Evolutionary conservation across 208 protist genomes (phyloP), one percentile per base, ranked within the genome.

Genomic region (Porcisia deanei): DNA sequence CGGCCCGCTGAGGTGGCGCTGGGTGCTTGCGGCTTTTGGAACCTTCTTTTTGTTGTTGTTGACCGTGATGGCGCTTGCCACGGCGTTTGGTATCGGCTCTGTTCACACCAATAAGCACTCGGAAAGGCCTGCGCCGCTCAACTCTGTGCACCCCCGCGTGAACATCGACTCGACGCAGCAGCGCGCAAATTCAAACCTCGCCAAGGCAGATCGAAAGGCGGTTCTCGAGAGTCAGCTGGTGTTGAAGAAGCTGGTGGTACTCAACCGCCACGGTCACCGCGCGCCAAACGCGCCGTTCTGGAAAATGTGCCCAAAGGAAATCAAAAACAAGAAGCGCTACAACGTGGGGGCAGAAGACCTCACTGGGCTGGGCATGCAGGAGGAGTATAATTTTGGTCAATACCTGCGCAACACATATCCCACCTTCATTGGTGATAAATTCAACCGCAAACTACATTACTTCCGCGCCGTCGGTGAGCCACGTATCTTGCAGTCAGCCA

Each of bases 391-490:
- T 39, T 92, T 94, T 60, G 91, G 91, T 0, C 72, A 84, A 57
- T 94, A 89, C 73, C 30, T 96, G 25, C 89, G 85, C 76, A 54
- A 83, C 57, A 84, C 45, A 20, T 96, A 93, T 76, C 45, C 59
- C 73, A 73, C 70, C 76, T 92, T 96, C 70, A 82, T 96, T 54
- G 89, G 89, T 4, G 66, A 81, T 39, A 86, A 85, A 22, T 96
- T 94, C 73, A 93, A 96, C 79, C 88, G 89, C 68, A 89, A 81
- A 41, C 67, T 87, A 41, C 91, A 96, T 77, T 93, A 90, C 79
- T 90, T 96, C 75, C 91, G 88, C 55, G 89, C 91, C 12, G 91
- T 96, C 34, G 91, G 91, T n/a, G 91, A 96, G 81, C 89, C 89
- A 22, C 89, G 91, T 61, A 94, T 94, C 71, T 75, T 96, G 70